A percentile compares a stretch with the other conserved stretches of the same genome.
These are phyloP conservation scores for Bolboschoenoplectus hybrid DNA, from an alignment of 202 grass and related monocot species.

Conservation along the genomic window DNA sequence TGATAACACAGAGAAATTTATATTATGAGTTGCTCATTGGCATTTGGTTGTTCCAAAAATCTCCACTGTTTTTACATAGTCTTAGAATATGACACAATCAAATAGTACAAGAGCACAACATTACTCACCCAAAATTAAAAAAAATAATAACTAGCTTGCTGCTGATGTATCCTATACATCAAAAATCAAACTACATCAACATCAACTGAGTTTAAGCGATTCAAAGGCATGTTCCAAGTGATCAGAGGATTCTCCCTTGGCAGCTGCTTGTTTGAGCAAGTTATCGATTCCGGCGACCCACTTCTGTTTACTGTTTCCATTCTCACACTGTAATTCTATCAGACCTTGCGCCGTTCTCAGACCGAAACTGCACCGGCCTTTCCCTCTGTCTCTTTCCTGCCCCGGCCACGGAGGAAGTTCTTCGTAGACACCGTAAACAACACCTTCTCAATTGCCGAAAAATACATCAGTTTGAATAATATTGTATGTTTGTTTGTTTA, in stretches of 20 bases:
- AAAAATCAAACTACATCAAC: constrained; percentile 22
- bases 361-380: constrained; percentile 57
- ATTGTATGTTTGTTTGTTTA: constrained; percentile 19
- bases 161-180: not conserved
- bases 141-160: not conserved
- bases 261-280: constrained; percentile 68
- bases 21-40: not conserved
- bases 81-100: not conserved
- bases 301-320: constrained; percentile 47
- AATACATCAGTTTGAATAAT: constrained; percentile 10
- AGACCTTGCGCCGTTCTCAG: constrained; percentile 83
- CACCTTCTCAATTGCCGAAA: constrained; percentile 31
- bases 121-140: not conserved
- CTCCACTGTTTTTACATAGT: constrained; percentile 21
- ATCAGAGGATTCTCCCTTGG: constrained; percentile 26
- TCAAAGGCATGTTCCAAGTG: constrained; percentile 63
- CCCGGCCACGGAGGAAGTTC: constrained; percentile 65
- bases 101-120: not conserved
- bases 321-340: constrained; percentile 77
- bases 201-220: constrained; percentile 55
- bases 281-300: constrained; percentile 88
- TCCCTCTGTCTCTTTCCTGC: not conserved
- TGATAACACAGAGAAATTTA: not conserved
- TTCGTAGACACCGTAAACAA: constrained; percentile 66
- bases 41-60: not conserved